phyloP scores from a whole-genome alignment of 1,284 basidiomycete genomes.

The Blastosporella zonata region DNA sequence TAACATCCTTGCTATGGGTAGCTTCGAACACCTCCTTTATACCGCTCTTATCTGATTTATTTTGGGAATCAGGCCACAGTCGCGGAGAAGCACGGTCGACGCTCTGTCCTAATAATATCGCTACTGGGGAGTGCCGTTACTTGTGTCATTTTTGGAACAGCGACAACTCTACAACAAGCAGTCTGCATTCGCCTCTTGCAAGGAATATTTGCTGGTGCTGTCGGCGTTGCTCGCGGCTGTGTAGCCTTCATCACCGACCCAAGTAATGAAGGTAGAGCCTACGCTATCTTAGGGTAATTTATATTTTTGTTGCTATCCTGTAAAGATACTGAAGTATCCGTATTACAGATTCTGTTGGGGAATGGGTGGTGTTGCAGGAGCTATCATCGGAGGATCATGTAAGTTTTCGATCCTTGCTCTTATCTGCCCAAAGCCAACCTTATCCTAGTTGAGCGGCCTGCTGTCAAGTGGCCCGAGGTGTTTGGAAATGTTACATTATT shows the following conservation, averaged over 20 bases:
- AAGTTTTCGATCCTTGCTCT: slow-evolving; percentile 28
- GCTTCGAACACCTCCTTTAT: slow-evolving; percentile 16
- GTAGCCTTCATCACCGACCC: slow-evolving; percentile 87
- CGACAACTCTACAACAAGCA: slow-evolving; percentile 78
- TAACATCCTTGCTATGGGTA: slow-evolving; percentile 90
- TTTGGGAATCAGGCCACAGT: slow-evolving; percentile 71
- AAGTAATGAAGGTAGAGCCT: slow-evolving; percentile 91
- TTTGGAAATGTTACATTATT: slow-evolving; percentile 72
- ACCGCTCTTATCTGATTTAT: slow-evolving; percentile 11
- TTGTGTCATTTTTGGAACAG: slow-evolving; percentile 83
- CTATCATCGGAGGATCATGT: slow-evolving; percentile 86
- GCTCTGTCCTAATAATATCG: slow-evolving; percentile 83
- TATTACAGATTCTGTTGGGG: slow-evolving; percentile 83
- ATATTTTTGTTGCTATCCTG: slow-evolving; percentile 1
- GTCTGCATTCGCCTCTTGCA: slow-evolving; percentile 89
- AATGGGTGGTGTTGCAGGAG: slow-evolving; percentile 88
- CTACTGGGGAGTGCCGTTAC: slow-evolving; percentile 81
- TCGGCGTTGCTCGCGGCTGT: slow-evolving; percentile 89
- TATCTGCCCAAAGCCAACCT: slow-evolving; percentile 1
- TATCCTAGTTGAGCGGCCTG: slow-evolving; percentile 75
- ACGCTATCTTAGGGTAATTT: slow-evolving; percentile 82
- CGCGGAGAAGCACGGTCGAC: slow-evolving; percentile 87
- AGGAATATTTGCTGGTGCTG: slow-evolving; percentile 93
- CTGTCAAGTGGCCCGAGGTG: slow-evolving; percentile 76
- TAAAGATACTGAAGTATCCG: slow-evolving; percentile 7